Conservation (phyloP, 148 eudicot species). For the Dianthus caryophyllus region DNA sequence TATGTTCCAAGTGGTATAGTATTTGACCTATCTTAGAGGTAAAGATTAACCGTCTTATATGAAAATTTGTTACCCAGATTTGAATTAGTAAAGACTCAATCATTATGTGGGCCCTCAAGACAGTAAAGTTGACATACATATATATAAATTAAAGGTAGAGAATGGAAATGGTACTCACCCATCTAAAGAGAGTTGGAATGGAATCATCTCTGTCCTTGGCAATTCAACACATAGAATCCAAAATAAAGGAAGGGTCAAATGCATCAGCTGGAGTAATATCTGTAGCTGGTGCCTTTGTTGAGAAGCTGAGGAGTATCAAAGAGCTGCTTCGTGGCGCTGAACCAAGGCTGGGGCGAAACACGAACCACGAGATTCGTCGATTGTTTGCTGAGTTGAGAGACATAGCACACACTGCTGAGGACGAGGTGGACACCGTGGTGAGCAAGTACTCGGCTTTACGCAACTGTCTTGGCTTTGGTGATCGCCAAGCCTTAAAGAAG, state of each 20-base stretch:
- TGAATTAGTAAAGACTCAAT: too few relatives aligned
- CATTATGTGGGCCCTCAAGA: too few relatives aligned
- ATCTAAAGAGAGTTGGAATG: slow-evolving; percentile 2
- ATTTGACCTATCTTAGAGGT: too few relatives aligned
- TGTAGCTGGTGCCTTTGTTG: not conserved
- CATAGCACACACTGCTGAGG: slow-evolving; percentile 22
- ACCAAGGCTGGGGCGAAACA: not conserved
- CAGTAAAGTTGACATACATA: too few relatives aligned
- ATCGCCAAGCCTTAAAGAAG: not conserved
- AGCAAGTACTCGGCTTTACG: not conserved
- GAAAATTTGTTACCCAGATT: too few relatives aligned
- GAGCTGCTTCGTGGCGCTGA: not conserved
- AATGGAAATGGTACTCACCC: not conserved
- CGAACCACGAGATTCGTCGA: not conserved
- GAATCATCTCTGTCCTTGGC: slow-evolving; percentile 15
- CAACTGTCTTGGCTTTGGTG: not conserved
- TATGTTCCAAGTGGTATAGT: too few relatives aligned
- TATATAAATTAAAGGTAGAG: too few relatives aligned
- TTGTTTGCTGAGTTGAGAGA: slow-evolving; percentile 11
- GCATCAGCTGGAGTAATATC: not conserved
- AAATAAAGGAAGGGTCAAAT: slow-evolving; percentile 6
- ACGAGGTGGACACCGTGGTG: slow-evolving; percentile 14
- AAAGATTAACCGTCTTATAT: too few relatives aligned
- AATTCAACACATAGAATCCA: not conserved
- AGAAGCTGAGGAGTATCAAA: slow-evolving; percentile 5